These are phyloP conservation scores for Megacollybia marginata DNA, from an alignment of 768 basidiomycete genomes.

Conservation along the genomic window DNA sequence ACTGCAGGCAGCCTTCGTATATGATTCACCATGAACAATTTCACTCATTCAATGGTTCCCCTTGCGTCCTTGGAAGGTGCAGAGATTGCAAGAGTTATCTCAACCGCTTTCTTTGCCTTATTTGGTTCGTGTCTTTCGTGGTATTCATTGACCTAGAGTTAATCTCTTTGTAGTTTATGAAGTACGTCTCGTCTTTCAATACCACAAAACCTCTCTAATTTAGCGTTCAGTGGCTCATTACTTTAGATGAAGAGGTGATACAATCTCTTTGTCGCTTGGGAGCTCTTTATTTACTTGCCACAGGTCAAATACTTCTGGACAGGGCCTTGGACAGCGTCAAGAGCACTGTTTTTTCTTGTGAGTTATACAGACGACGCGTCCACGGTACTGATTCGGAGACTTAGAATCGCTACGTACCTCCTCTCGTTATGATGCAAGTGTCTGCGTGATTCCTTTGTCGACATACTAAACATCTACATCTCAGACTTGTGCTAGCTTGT, in stretches of 20 bases:
- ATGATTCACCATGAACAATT: too few relatives aligned
- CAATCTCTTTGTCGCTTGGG: neutral
- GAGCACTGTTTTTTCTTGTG: constrained; percentile 31
- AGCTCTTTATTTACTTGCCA: neutral
- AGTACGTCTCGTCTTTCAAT: neutral
- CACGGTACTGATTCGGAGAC: neutral
- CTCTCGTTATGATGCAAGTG: constrained; percentile 17
- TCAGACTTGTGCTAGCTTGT: constrained; percentile 13
- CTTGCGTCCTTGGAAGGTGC: constrained; percentile 2
- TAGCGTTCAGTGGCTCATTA: constrained; percentile 19
- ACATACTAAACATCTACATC: too few relatives aligned
- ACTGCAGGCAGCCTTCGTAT: too few relatives aligned
- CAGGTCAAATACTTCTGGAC: constrained; percentile 35
- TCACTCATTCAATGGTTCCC: too few relatives aligned
- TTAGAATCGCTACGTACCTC: constrained; percentile 27
- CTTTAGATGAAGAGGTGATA: constrained; percentile 29
- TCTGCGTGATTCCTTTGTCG: neutral
- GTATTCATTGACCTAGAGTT: neutral
- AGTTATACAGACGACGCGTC: neutral
- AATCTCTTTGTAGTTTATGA: neutral
- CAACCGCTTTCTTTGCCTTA: constrained; percentile 4
- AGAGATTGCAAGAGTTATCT: constrained; percentile 1
- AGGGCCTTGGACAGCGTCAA: constrained; percentile 26
- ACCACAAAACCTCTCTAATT: neutral
- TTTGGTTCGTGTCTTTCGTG: constrained; percentile 1